These are phyloP conservation scores for Pseudoscleropodium purum DNA, from an alignment of 225 moss, liverwort and hornwort genomes.

Conservation along the genomic window DNA sequence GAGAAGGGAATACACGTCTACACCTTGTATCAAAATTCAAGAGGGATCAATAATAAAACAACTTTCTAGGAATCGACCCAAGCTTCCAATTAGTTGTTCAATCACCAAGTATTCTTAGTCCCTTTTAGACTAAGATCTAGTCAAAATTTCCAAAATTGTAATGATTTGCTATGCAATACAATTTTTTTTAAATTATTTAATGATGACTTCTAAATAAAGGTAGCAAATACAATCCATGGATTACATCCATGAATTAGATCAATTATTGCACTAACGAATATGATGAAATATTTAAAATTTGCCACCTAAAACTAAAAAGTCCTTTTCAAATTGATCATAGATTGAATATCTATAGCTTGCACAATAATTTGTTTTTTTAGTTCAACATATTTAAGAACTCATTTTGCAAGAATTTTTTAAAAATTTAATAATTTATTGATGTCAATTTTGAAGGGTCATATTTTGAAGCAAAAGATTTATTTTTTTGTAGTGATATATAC, in stretches of 20 bases:
- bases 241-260: fast-evolving
- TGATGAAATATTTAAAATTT: too few species aligned
- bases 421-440: not conserved
- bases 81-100: not conserved
- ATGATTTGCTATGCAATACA: too few species aligned
- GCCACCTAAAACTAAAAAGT: not conserved
- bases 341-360: not conserved
- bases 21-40: not conserved
- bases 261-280: not conserved
- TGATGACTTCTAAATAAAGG: too few species aligned
- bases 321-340: not conserved
- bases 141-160: not conserved
- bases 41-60: fast-evolving
- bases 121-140: not conserved
- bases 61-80: fast-evolving
- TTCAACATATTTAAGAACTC: too few species aligned
- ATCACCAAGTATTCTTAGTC: not conserved
- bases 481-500: not conserved
- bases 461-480: not conserved
- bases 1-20: fast-evolving
- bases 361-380: not conserved
- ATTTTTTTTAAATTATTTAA: too few species aligned
- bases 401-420: too few species aligned
- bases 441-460: not conserved
- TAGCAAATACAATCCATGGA: not conserved